Conservation (phyloP, 371 early-diverging fungal genomes). For the Gilbertella persicaria region DNA sequence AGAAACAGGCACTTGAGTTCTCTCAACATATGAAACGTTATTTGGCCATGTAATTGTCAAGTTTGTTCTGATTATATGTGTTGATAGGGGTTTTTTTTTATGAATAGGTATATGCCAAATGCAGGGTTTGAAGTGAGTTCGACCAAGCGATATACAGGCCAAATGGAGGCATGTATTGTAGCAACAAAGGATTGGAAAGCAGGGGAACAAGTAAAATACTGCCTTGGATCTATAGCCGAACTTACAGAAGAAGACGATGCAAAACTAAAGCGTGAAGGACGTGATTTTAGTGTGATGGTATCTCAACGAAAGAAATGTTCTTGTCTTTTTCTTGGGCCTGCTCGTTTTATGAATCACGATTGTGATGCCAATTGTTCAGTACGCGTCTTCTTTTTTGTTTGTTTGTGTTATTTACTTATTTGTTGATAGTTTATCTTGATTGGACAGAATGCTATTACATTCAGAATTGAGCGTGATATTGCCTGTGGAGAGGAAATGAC, state of each 20-base stretch:
- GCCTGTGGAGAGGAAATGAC: constrained; percentile 85
- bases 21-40: constrained; percentile 33
- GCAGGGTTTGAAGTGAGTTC: constrained; percentile 79
- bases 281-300: constrained; percentile 87
- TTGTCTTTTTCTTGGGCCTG: constrained; percentile 88
- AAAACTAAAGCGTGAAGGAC: constrained; percentile 54
- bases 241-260: constrained; percentile 68
- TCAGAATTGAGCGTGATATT: constrained; percentile 74
- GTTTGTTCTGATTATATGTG: constrained; percentile 1
- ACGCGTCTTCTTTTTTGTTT: not conserved
- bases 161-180: constrained; percentile 76
- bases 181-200: constrained; percentile 70
- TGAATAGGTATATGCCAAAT: constrained; percentile 67
- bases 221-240: constrained; percentile 72
- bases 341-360: constrained; percentile 92
- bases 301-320: constrained; percentile 63
- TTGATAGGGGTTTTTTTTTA: constrained; percentile 13
- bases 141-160: constrained; percentile 67
- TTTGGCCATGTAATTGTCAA: constrained; percentile 30
- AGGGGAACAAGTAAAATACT: constrained; percentile 71
- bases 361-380: constrained; percentile 80
- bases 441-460: constrained; percentile 63
- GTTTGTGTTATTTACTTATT: not conserved
- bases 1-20: constrained; percentile 24
- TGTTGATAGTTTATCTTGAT: constrained; percentile 57